Percentiles rank a stretch among this genome's conserved stretches.
These are phyloP conservation scores for Periglandula ipomoeae DNA, from an alignment of 2,329 filamentous ascomycete species.

Conservation along the genomic window DNA sequence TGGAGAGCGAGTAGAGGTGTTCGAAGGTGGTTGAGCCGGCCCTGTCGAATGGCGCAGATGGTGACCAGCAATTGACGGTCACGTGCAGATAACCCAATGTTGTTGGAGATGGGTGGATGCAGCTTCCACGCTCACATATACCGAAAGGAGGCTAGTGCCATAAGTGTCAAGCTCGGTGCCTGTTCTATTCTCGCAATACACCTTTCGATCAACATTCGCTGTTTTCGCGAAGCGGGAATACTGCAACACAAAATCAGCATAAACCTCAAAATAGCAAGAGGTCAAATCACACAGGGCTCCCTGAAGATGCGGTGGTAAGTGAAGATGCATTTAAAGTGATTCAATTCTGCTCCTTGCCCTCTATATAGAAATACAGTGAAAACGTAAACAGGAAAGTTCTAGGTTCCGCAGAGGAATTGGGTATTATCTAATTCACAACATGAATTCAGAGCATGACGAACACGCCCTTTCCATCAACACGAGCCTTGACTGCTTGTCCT, in stretches of 20 bases:
- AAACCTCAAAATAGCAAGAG: too few relatives aligned
- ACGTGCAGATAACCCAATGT: not conserved
- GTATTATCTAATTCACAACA: constrained; percentile 1
- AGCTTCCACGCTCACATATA: not conserved
- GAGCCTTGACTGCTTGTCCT: not conserved
- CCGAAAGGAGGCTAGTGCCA: not conserved
- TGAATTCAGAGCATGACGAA: too few relatives aligned
- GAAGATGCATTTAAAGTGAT: not conserved
- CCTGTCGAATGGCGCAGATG: too few relatives aligned
- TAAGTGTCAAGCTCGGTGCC: not conserved
- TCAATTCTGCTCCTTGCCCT: not conserved
- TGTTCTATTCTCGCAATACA: too few relatives aligned
- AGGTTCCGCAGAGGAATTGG: not conserved
- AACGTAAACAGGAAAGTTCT: not conserved
- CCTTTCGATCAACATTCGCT: too few relatives aligned
- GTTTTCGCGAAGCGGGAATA: too few relatives aligned
- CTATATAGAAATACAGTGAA: not conserved
- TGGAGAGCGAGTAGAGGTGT: not conserved
- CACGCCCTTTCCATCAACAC: not conserved
- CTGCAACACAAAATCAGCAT: too few relatives aligned
- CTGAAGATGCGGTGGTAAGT: too few relatives aligned
- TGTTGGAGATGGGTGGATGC: not conserved
- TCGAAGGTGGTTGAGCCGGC: too few relatives aligned
- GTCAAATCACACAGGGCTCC: too few relatives aligned
- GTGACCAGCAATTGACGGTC: not conserved